Evolutionary conservation across 2,329 filamentous ascomycete species (phyloP), one percentile per base, ranked within the genome.

Genomic region (Chrysosporium queenslandicum): DNA sequence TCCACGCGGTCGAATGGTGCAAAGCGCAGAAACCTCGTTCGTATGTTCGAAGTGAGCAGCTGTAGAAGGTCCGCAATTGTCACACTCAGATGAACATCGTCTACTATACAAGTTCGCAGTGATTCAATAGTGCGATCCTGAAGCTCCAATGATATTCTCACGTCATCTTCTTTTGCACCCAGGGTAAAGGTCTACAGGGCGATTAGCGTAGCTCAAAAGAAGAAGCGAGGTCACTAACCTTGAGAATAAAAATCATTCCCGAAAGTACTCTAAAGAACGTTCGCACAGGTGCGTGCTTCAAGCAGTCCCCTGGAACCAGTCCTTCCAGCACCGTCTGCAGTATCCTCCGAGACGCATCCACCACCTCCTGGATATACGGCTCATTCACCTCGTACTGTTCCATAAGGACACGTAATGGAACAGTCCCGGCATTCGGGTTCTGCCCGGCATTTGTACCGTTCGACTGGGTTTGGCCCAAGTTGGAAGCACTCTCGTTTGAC

Each of bases 191-290:
- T 81, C 71, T 76, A 42, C 4, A 2, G 16, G 58, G 9, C 16
- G 8, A 40, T 39, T 14, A 42, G 12, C 8, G 29, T 18, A 40
- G n/a, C 16, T 12, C n/a, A 27, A 12, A 23, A 21, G n/a, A 29
- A 6, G 7, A 27, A n/a, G 4, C 6, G 23, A 32, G 40, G 16
- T 4, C 46, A 53, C 64, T 47, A 66, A 76, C 74, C 66, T 84
- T 84, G 37, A 83, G 70, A 20, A 82, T 74, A 57, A 83, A 82
- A 60, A 83, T 82, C 61, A 81, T 78, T 6, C 79, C 80, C 11
- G 77, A 80, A 43, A 83, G 72, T 55, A 83, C 81, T 53, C 80
- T 76, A 66, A 83, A 82, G 61, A 79, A 82, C 0, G 80, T 82
- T 32, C 80, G 73, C 7, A 83, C 80, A 2, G 80, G 80, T 1